A percentile compares a stretch with the other conserved stretches of the same genome.
phyloP scores from a whole-genome alignment of 345 rosid genomes.

The Aquilaria malaccensis region DNA sequence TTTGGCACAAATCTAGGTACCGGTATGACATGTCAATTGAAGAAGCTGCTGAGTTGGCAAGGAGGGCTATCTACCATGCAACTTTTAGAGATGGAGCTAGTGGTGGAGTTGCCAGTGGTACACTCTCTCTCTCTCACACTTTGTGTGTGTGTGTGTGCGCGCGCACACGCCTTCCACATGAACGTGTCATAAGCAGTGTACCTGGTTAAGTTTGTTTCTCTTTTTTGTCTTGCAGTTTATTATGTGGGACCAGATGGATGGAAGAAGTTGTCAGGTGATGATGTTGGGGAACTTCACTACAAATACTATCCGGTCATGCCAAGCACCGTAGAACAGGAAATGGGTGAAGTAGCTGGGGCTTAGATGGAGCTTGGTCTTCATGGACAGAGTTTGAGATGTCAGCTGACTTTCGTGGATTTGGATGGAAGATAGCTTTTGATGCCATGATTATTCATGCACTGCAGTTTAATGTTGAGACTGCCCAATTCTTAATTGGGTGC shows the following conservation, averaged over 20 bases:
- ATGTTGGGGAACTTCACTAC: conserved; percentile 89
- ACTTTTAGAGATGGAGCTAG: conserved; percentile 97
- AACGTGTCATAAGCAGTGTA: no score
- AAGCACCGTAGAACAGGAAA: conserved; percentile 61
- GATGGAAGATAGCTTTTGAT: not conserved
- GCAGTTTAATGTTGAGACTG: no score
- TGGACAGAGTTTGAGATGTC: conserved; percentile 5
- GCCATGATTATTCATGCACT: not conserved
- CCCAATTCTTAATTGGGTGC: no score
- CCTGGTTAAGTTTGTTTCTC: not conserved
- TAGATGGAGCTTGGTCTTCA: conserved; percentile 11
- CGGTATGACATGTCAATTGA: conserved; percentile 68
- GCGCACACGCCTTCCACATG: not conserved
- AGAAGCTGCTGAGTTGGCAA: conserved; percentile 86
- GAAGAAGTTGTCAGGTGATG: conserved; percentile 94
- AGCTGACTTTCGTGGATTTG: not conserved
- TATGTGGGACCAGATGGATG: conserved; percentile 86
- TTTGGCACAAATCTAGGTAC: conserved; percentile 33
- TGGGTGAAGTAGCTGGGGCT: conserved; percentile 50
- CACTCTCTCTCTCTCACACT: conserved; percentile 12
- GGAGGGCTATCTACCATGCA: conserved; percentile 90
- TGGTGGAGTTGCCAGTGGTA: conserved; percentile 98
- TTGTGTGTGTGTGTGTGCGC: not conserved
- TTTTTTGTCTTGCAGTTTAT: conserved; percentile 45
- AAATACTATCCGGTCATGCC: conserved; percentile 58